Base-by-base conservation (phyloP, 257 asterid genomes). In the Eucommia ulmoides region DNA sequence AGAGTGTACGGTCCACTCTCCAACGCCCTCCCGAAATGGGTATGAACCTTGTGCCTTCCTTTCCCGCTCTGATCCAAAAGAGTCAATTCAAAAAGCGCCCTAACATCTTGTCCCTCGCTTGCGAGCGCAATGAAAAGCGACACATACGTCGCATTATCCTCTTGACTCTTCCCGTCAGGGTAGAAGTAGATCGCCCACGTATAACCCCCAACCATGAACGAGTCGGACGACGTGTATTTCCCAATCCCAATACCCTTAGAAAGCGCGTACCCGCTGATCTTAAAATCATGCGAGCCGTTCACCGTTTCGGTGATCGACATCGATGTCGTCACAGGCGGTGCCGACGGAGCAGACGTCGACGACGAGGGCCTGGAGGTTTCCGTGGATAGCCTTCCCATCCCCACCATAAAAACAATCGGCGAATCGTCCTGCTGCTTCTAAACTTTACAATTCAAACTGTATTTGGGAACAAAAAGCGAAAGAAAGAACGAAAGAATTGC, bases 1-100 rank as follows among this genome's bases (percentile, higher is more conserved):
- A 89, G 81, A 4, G 96, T 65, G 48, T 89, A 89, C 0, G 98
- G 98, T 16, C 98, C 98, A 51, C 81, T 80, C 79, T 89, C 98
- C 69, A 89, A 76, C 33, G 91, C 72, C 72, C 98, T 80, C 22
- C 94, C 96, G 45, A 89, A 89, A 76, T 89, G 98, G 71, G 79
- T 89, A 56, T 82, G 95, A 67, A 88, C 81, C 81, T 85, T 85
- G 72, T 89, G 96, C 78, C 81, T 82, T 74, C 66, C 93, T 74
- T 68, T 76, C 47, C 96, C 96, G 63, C 96, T 85, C 74, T 85
- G 98, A 67, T 89, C 98, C 59, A 80, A 55, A 45, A 89, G 83
- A 20, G 84, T 82, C 57, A 85, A 67, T 77, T 89, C 96, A 58
- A 89, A 89, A 38, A 89, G 92, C 48, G 94, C 98, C 67, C 93